phyloP scores from a whole-genome alignment of 108 stramenopile genomes.

The Chaetoceros muelleri region DNA sequence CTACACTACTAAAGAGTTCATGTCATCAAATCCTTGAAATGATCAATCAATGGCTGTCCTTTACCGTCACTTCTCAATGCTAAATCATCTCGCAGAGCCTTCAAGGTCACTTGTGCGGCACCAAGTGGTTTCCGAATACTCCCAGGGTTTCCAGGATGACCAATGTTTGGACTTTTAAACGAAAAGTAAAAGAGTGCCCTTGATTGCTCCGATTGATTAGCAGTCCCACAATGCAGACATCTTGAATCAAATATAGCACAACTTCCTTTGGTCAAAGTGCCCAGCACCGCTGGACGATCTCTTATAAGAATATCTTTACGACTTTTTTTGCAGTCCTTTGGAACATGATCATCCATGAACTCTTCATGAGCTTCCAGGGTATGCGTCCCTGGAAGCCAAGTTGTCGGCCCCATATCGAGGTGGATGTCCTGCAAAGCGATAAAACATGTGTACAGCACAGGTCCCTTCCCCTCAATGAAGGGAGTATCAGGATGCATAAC shows the following conservation, averaged over 20 bases:
- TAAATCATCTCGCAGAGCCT: background rate
- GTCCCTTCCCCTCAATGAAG: slow-evolving; percentile 21
- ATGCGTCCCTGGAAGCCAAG: slow-evolving; percentile 62
- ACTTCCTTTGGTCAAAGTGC: slow-evolving; percentile 53
- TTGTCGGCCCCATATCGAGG: slow-evolving; percentile 73
- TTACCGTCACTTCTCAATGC: background rate
- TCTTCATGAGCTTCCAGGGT: slow-evolving; percentile 34
- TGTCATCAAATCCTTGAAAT: no score
- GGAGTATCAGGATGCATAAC: slow-evolving; percentile 82
- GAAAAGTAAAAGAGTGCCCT: slow-evolving; percentile 71
- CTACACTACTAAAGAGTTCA: no score
- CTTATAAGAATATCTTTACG: slow-evolving; percentile 51
- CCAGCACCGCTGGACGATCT: slow-evolving; percentile 38
- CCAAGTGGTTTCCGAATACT: slow-evolving; percentile 46
- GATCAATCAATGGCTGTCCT: background rate
- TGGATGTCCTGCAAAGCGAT: slow-evolving; percentile 69
- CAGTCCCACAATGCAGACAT: slow-evolving; percentile 58
- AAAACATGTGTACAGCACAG: slow-evolving; percentile 69
- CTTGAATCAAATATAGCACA: slow-evolving; percentile 77
- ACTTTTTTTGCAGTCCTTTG: slow-evolving; percentile 15
- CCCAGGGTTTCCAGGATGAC: slow-evolving; percentile 60
- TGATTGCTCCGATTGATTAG: slow-evolving; percentile 38
- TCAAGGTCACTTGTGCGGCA: background rate
- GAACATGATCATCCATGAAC: slow-evolving; percentile 32
- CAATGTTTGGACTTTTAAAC: slow-evolving; percentile 48